These are phyloP conservation scores for Physcomitrium patens DNA, from an alignment of 225 moss, liverwort and hornwort genomes.

Conservation along the genomic window DNA sequence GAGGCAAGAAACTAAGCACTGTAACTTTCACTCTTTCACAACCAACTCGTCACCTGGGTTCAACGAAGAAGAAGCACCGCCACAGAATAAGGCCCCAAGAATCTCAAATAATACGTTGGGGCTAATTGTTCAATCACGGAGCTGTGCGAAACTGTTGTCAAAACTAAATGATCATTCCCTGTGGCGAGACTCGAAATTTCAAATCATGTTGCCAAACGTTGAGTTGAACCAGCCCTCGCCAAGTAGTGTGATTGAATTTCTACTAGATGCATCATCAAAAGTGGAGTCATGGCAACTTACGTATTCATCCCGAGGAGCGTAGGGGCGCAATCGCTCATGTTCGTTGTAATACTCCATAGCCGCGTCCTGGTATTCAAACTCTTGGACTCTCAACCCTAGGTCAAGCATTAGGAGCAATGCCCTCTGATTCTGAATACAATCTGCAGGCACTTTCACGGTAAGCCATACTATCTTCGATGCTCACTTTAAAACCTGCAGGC, in stretches of 20 bases:
- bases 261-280: background rate
- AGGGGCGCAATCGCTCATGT: conserved; percentile 19
- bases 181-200: no score
- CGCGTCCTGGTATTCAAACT: conserved; percentile 17
- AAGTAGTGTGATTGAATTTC: no score
- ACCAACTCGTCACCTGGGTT: no score
- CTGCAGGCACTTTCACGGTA: conserved; percentile 7
- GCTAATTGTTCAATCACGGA: no score
- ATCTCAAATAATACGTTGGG: no score
- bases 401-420: conserved; percentile 24
- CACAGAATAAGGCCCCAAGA: background rate
- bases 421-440: conserved; percentile 25
- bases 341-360: conserved; percentile 37
- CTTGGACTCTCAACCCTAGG: conserved; percentile 32
- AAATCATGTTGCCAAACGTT: no score
- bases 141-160: no score
- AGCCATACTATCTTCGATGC: conserved; percentile 27
- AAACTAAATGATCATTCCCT: no score
- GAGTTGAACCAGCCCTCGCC: no score
- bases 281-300: conserved; percentile 13
- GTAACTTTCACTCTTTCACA: no score
- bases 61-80: no score
- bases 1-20: no score
- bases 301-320: conserved; percentile 40
- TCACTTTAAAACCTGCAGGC: conserved; percentile 12